Evolutionary conservation across 208 protist genomes (phyloP), one percentile per base, ranked within the genome.

Genomic region (Leishmania tropica): DNA sequence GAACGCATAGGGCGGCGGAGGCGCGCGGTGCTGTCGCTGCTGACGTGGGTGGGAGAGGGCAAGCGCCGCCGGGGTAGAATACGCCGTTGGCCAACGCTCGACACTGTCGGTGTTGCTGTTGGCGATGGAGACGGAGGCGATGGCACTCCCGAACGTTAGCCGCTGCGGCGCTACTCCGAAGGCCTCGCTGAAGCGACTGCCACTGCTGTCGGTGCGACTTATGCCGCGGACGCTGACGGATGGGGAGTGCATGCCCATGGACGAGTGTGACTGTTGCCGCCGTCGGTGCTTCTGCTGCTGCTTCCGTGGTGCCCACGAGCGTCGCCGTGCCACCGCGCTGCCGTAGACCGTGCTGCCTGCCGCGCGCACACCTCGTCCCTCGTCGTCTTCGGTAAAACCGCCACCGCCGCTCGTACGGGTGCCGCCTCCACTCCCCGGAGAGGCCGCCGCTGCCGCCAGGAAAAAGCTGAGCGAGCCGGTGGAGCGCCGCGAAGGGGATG

Each of bases 231-330:
- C 53, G 40, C 75, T 65, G 56, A 17, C 56, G 40, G 75, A 78
- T 54, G 73, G 53, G n/a, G 73, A 62, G 51, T 54, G 51, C 11
- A 45, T 62, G 31, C 13, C 73, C 71, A 56, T 35, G 24, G 53
- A 76, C 73, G 45, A 62, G 13, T 19, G 15, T 40, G 81, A 84
- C 48, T 54, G 51, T 31, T 56, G 64, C 51, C 37, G 35, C 45
- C 65, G 75, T 17, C 53, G 75, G 17, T n/a, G 54, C 48, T 64
- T 11, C 77, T 65, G 77, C 11, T 65, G 72, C 19, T 35, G 62
- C 76, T 85, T 85, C 51, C 54, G 82, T 45, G 82, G 82, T 45
- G 82, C 82, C 82, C 82, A 85, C 60, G 82, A 85, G 40, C 78
- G 76, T 21, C 82, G 76, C 11, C 60, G 42, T 7, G 82, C 82